Percentiles rank a stretch among this genome's conserved stretches.
Conservation (phyloP, 2,329 filamentous ascomycete genomes). For the Alternaria ventricosa region DNA sequence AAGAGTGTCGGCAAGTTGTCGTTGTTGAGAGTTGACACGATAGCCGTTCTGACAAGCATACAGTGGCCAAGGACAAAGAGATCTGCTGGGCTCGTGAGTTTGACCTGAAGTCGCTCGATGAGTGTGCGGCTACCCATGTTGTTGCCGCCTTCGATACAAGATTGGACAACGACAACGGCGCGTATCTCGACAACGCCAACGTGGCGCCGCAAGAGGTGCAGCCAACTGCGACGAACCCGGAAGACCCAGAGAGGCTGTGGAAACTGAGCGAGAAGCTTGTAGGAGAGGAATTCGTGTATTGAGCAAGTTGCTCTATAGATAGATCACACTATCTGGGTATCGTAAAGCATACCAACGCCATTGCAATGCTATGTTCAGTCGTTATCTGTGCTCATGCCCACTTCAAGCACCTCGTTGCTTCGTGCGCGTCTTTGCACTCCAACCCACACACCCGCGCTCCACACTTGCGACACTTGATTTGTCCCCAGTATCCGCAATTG, state of each 20-base stretch:
- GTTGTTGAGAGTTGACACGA: too few species aligned
- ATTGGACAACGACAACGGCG: constrained; percentile 32
- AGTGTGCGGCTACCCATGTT: constrained; percentile 41
- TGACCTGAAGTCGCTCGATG: constrained; percentile 33
- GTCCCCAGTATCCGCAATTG: constrained; percentile 83
- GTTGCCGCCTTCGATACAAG: constrained; percentile 40
- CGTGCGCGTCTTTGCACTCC: constrained; percentile 74
- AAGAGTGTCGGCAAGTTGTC: constrained; percentile 18
- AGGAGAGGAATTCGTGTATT: constrained; percentile 36
- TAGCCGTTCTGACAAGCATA: not conserved
- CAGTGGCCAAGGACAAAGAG: constrained; percentile 23
- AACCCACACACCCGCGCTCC: constrained; percentile 79
- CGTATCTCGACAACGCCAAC: constrained; percentile 35
- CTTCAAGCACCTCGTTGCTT: constrained; percentile 66
- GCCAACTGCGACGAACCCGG: constrained; percentile 26
- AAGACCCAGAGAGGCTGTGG: constrained; percentile 40
- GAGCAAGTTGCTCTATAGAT: not conserved
- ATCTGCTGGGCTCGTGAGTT: constrained; percentile 31
- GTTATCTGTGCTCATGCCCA: constrained; percentile 33
- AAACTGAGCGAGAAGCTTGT: constrained; percentile 43
- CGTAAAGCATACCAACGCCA: constrained; percentile 6
- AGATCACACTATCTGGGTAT: constrained; percentile 16
- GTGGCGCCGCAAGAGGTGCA: constrained; percentile 18
- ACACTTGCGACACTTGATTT: constrained; percentile 77
- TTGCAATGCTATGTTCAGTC: not conserved